Percentiles rank a stretch among this genome's conserved stretches.
These are phyloP conservation scores for Candida corydali DNA, from an alignment of 805 yeast genomes.

Conservation along the genomic window DNA sequence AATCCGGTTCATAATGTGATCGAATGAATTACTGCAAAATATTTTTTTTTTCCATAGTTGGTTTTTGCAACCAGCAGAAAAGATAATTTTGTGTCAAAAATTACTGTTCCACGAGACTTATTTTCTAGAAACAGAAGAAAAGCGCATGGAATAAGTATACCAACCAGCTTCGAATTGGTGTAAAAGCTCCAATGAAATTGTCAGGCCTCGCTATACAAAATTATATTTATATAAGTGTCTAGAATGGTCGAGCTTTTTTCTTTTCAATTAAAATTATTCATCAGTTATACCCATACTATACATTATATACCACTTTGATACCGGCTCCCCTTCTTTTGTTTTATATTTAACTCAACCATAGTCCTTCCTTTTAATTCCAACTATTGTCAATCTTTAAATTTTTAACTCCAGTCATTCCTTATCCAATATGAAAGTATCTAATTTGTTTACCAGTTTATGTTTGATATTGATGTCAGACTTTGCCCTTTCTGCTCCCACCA, in stretches of 20 bases:
- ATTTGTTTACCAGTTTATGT: conserved; percentile 15
- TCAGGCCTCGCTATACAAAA: too few species aligned
- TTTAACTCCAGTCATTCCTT: conserved; percentile 17
- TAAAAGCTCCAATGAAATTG: too few species aligned
- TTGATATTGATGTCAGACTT: conserved; percentile 16
- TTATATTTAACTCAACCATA: conserved; percentile 2
- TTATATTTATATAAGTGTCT: too few species aligned
- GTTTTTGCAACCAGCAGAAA: conserved; percentile 9
- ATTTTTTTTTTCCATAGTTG: conserved; percentile 4
- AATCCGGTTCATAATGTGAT: not conserved
- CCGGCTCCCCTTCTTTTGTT: too few species aligned
- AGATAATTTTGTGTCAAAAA: conserved; percentile 2
- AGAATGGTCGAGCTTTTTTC: not conserved
- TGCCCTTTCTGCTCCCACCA: conserved; percentile 17
- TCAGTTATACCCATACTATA: not conserved
- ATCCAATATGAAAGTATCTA: conserved; percentile 24
- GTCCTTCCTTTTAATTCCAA: too few species aligned
- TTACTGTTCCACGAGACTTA: not conserved
- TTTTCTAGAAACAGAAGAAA: conserved; percentile 1
- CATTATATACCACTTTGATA: not conserved
- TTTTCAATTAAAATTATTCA: not conserved
- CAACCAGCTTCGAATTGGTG: conserved; percentile 7
- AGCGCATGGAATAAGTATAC: conserved; percentile 1
- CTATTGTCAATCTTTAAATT: conserved; percentile 16
- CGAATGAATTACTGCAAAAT: not conserved